Conservation (phyloP, 306 rosid genomes). For the Citrullus amarus region DNA sequence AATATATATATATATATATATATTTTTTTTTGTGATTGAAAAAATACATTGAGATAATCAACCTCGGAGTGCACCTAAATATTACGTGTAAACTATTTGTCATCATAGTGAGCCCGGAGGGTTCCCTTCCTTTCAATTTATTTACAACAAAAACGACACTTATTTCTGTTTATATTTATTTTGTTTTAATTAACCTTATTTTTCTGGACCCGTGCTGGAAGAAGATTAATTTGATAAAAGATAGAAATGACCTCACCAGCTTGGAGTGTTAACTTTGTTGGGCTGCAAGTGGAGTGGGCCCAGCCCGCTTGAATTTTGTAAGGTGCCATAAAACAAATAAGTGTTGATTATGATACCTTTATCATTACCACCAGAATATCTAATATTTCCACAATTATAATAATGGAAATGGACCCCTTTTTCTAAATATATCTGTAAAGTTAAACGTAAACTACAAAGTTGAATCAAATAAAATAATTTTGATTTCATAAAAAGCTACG, state of each 20-base stretch:
- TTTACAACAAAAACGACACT: too few relatives aligned
- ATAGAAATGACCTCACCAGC: background rate
- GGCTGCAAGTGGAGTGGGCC: background rate
- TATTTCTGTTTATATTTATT: too few relatives aligned
- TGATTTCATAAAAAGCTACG: background rate
- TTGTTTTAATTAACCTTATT: background rate
- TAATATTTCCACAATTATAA: background rate
- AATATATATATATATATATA: too few relatives aligned
- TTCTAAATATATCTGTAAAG: too few relatives aligned
- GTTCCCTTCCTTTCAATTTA: too few relatives aligned
- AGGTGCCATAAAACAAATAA: background rate
- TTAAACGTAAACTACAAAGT: background rate
- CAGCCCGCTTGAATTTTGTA: background rate
- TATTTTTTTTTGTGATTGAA: too few relatives aligned
- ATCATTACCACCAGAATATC: background rate
- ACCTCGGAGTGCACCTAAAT: too few relatives aligned
- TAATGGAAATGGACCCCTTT: background rate
- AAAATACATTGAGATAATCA: too few relatives aligned
- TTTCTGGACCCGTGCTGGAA: background rate
- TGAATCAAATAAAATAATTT: background rate
- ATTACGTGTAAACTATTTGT: too few relatives aligned
- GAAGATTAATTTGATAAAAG: background rate
- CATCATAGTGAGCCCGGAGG: too few relatives aligned
- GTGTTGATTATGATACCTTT: background rate
- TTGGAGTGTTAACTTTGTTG: background rate